Base-by-base conservation (phyloP, 345 rosid genomes). In the Physaria fendleri region DNA sequence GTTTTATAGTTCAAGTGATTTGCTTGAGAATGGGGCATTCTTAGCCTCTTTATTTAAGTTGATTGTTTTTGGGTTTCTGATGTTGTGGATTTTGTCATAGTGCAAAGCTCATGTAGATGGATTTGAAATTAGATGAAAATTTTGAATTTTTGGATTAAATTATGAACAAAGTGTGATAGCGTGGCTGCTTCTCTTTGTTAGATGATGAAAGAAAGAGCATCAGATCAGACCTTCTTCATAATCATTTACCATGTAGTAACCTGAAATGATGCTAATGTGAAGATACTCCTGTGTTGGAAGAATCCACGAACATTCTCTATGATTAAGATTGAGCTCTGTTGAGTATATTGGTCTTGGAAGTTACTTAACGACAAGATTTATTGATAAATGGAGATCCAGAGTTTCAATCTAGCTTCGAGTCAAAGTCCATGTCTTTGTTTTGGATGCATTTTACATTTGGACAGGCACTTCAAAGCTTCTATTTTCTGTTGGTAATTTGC, bases 391-490 rank as follows among this genome's bases (percentile, higher is more conserved):
- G 12, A 47, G 39, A 30, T 41, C 39, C 21, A 15, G 24, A 56
- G 39, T 27, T 46, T 56, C 20, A 34, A 53, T 62, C 25, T 56
- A 62, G 56, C 15, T 45, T 43, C 33, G 49, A 28, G 20, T 48
- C n/a, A 20, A 38, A 22, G 21, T 15, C 21, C 3, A 14, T 30
- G 23, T 15, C 40, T 24, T 49, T 39, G 41, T 24, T 60, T 62
- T 50, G 33, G n/a, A n/a, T n/a, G n/a, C n/a, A n/a, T n/a, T n/a
- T n/a, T n/a, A n/a, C n/a, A n/a, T n/a, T n/a, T n/a, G n/a, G n/a
- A n/a, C n/a, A n/a, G n/a, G n/a, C n/a, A n/a, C n/a, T n/a, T n/a
- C n/a, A n/a, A n/a, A n/a, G n/a, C n/a, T n/a, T n/a, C n/a, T n/a
- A n/a, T n/a, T n/a, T n/a, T n/a, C n/a, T 57, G 22, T 43, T 60